These are phyloP conservation scores for Apophysomyces trapeziformis DNA, from an alignment of 371 early-diverging fungal genomes.

Conservation along the genomic window DNA sequence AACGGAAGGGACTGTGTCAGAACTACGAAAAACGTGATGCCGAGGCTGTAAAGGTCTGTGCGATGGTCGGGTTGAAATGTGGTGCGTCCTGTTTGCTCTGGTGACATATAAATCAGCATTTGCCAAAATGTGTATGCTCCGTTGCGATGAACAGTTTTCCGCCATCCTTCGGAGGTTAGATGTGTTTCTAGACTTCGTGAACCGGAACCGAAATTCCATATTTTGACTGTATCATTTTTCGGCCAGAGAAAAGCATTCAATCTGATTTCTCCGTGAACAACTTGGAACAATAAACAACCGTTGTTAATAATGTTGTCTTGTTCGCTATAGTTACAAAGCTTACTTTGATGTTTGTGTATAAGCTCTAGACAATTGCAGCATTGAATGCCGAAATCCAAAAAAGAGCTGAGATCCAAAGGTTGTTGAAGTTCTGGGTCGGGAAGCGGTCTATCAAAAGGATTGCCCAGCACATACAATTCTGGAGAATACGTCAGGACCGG, in stretches of 20 bases:
- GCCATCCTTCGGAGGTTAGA: slow-evolving; percentile 51
- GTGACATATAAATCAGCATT: slow-evolving; percentile 52
- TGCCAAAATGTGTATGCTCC: slow-evolving; percentile 39
- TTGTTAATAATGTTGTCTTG: background rate
- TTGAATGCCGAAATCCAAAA: slow-evolving; percentile 50
- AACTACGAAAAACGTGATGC: slow-evolving; percentile 55
- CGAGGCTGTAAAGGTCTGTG: slow-evolving; percentile 64
- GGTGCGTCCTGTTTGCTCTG: slow-evolving; percentile 65
- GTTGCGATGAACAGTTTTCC: slow-evolving; percentile 43
- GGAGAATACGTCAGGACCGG: slow-evolving; percentile 22
- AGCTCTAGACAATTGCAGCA: slow-evolving; percentile 53
- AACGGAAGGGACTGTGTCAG: slow-evolving; percentile 57
- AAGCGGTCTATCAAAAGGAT: slow-evolving; percentile 8
- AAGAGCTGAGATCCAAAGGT: slow-evolving; percentile 24
- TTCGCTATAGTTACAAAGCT: slow-evolving; percentile 1
- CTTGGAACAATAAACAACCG: slow-evolving; percentile 19
- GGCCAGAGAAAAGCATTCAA: slow-evolving; percentile 50
- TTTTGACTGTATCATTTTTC: slow-evolving; percentile 33
- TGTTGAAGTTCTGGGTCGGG: background rate
- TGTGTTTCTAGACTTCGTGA: slow-evolving; percentile 46
- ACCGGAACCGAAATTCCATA: slow-evolving; percentile 54
- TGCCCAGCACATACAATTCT: slow-evolving; percentile 12
- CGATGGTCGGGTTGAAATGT: slow-evolving; percentile 64
- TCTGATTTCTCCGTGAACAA: slow-evolving; percentile 53
- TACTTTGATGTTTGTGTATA: slow-evolving; percentile 51